Base-by-base conservation (phyloP, 768 basidiomycete species). In the Boletus reticuloceps region DNA sequence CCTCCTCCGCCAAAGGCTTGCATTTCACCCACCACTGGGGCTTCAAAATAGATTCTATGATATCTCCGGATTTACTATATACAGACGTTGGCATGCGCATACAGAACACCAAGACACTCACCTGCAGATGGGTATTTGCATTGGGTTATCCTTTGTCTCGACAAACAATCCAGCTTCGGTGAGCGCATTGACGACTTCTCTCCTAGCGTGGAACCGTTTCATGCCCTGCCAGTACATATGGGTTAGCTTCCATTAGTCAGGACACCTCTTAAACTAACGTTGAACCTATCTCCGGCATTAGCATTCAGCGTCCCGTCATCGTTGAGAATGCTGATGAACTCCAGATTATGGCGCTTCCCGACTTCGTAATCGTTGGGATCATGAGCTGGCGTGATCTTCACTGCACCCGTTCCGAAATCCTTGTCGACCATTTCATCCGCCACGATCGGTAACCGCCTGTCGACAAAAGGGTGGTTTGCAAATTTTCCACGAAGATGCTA, bases 11-110 rank as follows among this genome's bases (percentile, higher is more conserved):
- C 49, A 98, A 76, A 1, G 89, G 88, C 71, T 91, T 84, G 75
- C 94, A 96, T 70, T 87, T 85, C 36, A 99, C 89, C 95, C 96
- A 99, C 97, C 97, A 99, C 69, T 99, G 97, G 0, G 97, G 97
- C 72, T 97, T 98, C 64, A 98, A 76, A 20, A 98, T 76, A 2
- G 91, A 88, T 72, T 99, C 97, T 61, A 98, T 97, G 51, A 99
- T 72, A 68, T 99, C 97, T 1, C 96, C 96, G 4, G 94, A 97
- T 81, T 97, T 96, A 62, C 91, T 96, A 60, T 4, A 50, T 39
- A 27, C 38, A 19, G 19, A 65, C 2, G 62, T 57, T 51, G 12
- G 53, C 11, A 51, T 12, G 10, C 27, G 14, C 13, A 37, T 20
- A 43, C 27, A 45, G 40, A 14, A 20, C 9, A 7, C 34, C 12